These are phyloP conservation scores for Amanita pallidorosea DNA, from an alignment of 768 basidiomycete species.

Conservation along the genomic window DNA sequence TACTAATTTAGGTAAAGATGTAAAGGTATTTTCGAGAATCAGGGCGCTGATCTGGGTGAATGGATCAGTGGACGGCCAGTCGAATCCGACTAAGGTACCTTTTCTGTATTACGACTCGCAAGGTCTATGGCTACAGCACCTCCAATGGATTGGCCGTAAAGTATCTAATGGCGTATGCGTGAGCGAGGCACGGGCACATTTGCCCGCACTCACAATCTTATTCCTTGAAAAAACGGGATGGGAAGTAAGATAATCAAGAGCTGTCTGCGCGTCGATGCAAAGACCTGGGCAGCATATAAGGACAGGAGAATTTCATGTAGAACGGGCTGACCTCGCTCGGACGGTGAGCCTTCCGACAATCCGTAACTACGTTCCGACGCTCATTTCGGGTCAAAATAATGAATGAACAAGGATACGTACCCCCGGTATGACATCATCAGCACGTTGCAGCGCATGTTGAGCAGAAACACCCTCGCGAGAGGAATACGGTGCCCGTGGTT, in stretches of 20 bases:
- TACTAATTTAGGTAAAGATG: conserved; percentile 74
- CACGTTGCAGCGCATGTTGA: conserved; percentile 84
- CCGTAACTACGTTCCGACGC: conserved; percentile 55
- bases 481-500: conserved; percentile 89
- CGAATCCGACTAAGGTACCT: conserved; percentile 29
- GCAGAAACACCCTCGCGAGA: conserved; percentile 71
- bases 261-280: conserved; percentile 76
- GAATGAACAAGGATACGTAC: conserved; percentile 28
- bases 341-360: conserved; percentile 75
- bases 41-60: conserved; percentile 57
- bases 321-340: conserved; percentile 57
- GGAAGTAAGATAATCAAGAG: conserved; percentile 59
- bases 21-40: conserved; percentile 90
- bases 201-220: conserved; percentile 42
- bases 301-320: neutral
- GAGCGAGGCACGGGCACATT: neutral
- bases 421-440: conserved; percentile 92
- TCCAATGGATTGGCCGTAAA: conserved; percentile 84
- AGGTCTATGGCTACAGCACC: conserved; percentile 90
- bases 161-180: conserved; percentile 29
- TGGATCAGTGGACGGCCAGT: neutral
- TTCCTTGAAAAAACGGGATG: conserved; percentile 58
- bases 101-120: conserved; percentile 62
- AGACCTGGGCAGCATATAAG: conserved; percentile 38
- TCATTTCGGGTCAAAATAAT: neutral